Evolutionary conservation across 2,329 filamentous ascomycete genomes (phyloP).

Genomic region (Ceratocystis cubensis): DNA sequence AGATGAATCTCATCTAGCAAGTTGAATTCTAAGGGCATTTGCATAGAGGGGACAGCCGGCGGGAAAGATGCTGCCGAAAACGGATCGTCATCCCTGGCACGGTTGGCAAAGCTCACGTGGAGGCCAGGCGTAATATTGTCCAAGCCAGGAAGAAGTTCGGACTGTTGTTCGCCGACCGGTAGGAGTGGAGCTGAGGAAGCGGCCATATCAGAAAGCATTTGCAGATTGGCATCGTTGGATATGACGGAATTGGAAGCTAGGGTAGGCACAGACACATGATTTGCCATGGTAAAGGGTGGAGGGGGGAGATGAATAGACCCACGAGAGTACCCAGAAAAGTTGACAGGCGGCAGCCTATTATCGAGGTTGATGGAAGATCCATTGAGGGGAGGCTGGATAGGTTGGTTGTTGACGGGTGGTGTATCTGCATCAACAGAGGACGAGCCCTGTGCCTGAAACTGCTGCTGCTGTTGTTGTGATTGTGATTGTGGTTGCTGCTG

Average conservation of each 20-base stretch:
- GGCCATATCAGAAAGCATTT: constrained; percentile 15
- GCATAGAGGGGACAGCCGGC: constrained; percentile 24
- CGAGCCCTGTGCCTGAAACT: constrained; percentile 1
- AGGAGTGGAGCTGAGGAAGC: constrained; percentile 12
- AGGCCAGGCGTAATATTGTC: constrained; percentile 10
- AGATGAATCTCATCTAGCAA: constrained; percentile 12
- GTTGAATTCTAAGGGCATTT: constrained; percentile 24
- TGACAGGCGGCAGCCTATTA: background rate
- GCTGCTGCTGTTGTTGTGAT: background rate
- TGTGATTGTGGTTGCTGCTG: background rate
- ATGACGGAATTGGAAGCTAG: constrained; percentile 10
- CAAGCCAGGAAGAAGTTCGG: constrained; percentile 9
- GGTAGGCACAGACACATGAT: constrained; percentile 7
- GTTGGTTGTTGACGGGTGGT: background rate
- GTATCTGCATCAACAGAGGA: background rate
- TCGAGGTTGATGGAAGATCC: constrained; percentile 14
- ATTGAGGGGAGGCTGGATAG: constrained; percentile 6
- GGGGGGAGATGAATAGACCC: constrained; percentile 3
- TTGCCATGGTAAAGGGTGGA: constrained; percentile 14
- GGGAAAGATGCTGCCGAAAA: constrained; percentile 9
- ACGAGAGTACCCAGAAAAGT: constrained; percentile 3
- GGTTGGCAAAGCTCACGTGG: constrained; percentile 4
- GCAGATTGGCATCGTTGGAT: constrained; percentile 11
- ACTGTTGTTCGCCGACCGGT: constrained; percentile 6
- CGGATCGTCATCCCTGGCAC: constrained; percentile 2